Evolutionary conservation across 2,329 filamentous ascomycete species (phyloP).

Genomic region (Pyrenochaeta sp.): DNA sequence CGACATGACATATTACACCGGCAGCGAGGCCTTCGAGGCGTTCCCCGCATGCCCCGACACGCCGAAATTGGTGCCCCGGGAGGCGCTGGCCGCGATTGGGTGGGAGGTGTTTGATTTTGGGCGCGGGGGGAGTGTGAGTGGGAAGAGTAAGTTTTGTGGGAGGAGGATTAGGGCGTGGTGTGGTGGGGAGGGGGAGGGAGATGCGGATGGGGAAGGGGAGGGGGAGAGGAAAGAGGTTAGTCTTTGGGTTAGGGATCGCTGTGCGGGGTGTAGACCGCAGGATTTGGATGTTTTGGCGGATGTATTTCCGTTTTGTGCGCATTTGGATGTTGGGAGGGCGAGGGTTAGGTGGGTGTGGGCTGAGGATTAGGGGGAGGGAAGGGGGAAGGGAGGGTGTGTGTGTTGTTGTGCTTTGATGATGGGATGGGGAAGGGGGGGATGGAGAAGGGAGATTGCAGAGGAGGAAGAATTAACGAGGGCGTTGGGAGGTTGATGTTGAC

Average conservation of each 20-base stretch:
- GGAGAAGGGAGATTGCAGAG: too few relatives aligned
- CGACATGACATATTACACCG: neutral
- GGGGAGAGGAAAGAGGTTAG: too few relatives aligned
- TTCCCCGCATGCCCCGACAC: neutral
- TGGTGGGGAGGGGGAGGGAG: neutral
- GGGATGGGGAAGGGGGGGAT: too few relatives aligned
- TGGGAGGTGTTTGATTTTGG: neutral
- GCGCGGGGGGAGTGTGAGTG: too few relatives aligned
- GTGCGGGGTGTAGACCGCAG: neutral
- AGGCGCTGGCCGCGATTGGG: neutral
- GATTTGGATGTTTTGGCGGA: conserved; percentile 1
- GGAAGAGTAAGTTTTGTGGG: neutral
- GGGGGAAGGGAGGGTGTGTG: too few relatives aligned
- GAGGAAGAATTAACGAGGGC: too few relatives aligned
- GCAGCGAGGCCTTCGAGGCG: neutral
- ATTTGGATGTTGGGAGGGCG: neutral
- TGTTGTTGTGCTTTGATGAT: too few relatives aligned
- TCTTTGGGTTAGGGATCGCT: conserved; percentile 3
- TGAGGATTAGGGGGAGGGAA: neutral
- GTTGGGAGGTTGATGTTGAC: too few relatives aligned
- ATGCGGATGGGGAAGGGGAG: neutral
- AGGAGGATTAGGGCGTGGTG: neutral
- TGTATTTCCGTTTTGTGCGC: neutral
- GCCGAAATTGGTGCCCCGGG: neutral
- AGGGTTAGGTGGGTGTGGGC: neutral